These are phyloP conservation scores for Cryptococcus jaspeensis DNA, from an alignment of 1,284 basidiomycete species.

Conservation along the genomic window DNA sequence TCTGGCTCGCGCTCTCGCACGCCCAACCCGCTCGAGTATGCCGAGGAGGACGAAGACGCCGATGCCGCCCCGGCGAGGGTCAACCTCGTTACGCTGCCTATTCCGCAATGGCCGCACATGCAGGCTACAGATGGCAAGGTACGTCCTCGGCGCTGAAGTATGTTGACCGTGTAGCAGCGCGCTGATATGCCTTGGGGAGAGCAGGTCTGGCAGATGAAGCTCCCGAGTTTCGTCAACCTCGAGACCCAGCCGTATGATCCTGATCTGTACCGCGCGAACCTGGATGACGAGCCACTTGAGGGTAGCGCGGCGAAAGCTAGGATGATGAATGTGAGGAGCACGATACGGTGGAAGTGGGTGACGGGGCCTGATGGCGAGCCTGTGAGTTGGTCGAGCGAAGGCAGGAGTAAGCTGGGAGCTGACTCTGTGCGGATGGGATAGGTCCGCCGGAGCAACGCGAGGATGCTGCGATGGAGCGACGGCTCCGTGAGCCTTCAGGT, in stretches of 20 bases:
- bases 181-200: not conserved
- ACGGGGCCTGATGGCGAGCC: slow-evolving; percentile 39
- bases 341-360: slow-evolving; percentile 49
- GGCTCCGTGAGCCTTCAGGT: slow-evolving; percentile 48
- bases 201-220: slow-evolving; percentile 44
- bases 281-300: slow-evolving; percentile 27
- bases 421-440: not conserved
- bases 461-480: slow-evolving; percentile 51
- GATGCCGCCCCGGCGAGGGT: slow-evolving; percentile 26
- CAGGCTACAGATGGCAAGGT: slow-evolving; percentile 47
- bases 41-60: slow-evolving; percentile 36
- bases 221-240: slow-evolving; percentile 46
- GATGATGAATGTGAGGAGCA: slow-evolving; percentile 50
- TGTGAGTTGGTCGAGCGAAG: slow-evolving; percentile 19
- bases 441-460: slow-evolving; percentile 25
- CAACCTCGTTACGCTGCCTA: slow-evolving; percentile 30
- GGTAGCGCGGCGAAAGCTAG: slow-evolving; percentile 36
- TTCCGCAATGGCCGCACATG: slow-evolving; percentile 43
- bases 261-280: slow-evolving; percentile 37
- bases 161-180: not conserved
- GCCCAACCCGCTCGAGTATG: slow-evolving; percentile 45
- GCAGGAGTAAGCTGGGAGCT: too few relatives aligned
- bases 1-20: slow-evolving; percentile 15
- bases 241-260: slow-evolving; percentile 46
- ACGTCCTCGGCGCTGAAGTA: slow-evolving; percentile 13